Base-by-base conservation (phyloP, 768 basidiomycete species). In the Psilocybe cubensis region DNA sequence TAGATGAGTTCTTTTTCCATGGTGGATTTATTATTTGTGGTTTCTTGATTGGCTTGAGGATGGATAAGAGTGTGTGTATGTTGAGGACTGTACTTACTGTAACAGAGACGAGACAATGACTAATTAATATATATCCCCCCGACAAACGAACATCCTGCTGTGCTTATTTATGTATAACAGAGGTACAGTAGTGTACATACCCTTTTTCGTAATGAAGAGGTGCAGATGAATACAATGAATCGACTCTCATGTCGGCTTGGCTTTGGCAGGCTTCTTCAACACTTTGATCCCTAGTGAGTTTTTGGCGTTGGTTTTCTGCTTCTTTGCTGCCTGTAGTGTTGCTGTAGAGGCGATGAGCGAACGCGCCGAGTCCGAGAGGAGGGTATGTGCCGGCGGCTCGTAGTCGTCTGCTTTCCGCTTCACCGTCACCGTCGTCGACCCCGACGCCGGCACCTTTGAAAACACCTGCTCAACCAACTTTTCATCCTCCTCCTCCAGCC, bases 401-500 rank as follows among this genome's bases (percentile, higher is more conserved):
- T 80, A 68, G n/a, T 85, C 85, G 23, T 87, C 91, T 5, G 92
- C 92, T 68, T 93, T 94, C 51, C 93, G 86, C 74, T 95, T 95
- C 33, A 94, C 81, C n/a, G 91, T 92, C 47, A 94, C 63, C 10
- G 67, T 58, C 9, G 60, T 62, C n/a, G 65, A 54, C 4, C 64
- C 62, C 5, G 66, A 43, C 20, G 63, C 57, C 17, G 81, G 76
- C 49, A 79, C 72, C 40, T 90, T 92, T 43, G 91, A 83, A 70
- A 99, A 99, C 20, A 93, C 88, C 63, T 91, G 83, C 61, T 86
- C 80, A n/a, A 98, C 91, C 21, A 94, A 75, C 68, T 81, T 85
- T 74, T 99, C 96, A 66, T 98, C 96, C 71, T 96, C 95, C 59
- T 95, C 94, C 62, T 96, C 91, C 56, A 91, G 81, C 41, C 78